Evolutionary conservation across 805 yeast genomes (phyloP), one percentile per base, ranked within the genome.

Genomic region (Candida alai): DNA sequence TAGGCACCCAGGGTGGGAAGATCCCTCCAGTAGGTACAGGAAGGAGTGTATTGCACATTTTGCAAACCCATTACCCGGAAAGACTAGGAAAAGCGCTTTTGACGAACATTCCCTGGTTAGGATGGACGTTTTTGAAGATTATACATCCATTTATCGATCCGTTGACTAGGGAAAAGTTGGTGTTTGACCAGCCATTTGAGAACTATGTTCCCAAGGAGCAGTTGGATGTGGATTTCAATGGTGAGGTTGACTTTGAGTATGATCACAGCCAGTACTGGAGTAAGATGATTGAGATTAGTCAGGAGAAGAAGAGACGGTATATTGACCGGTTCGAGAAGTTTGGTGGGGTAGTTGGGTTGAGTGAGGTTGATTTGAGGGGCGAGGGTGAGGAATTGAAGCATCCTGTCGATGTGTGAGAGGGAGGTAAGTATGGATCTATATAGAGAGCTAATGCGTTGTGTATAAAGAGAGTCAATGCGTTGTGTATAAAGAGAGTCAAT

Each of bases 41-140:
- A 22, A 81, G 89, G 54, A 95, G 88, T 61, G 97, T 90, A 20
- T 70, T 93, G 45, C 86, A 84, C 57, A 93, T 93, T 55, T 68
- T 93, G 48, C 99, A 93, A 62, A 88, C 95, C 9, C 99, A 93
- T 60, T 93, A 93, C 57, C 98, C 98, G 4, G 99, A 93, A 58
- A 76, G 99, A 50, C 70, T 93, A 40, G 99, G 99, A 24, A 83
- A 81, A 54, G 97, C 97, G 0, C 69, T 89, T 30, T 69, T 93
- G 35, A 85, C 95, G 31, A 90, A 93, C 59, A 88, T 93, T 45
- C 97, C 97, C 10, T 84, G 93, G 76, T 62, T 89, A 36, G 97
- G 89, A 5, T 84, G 95, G 85, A 80, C 96, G 7, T 93, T 93
- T 51, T 65, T 93, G 47, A 89, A 84, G 63, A 65, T 93, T 43